Conservation (phyloP, 2,329 filamentous ascomycete genomes). For the Penicillium sp. region DNA sequence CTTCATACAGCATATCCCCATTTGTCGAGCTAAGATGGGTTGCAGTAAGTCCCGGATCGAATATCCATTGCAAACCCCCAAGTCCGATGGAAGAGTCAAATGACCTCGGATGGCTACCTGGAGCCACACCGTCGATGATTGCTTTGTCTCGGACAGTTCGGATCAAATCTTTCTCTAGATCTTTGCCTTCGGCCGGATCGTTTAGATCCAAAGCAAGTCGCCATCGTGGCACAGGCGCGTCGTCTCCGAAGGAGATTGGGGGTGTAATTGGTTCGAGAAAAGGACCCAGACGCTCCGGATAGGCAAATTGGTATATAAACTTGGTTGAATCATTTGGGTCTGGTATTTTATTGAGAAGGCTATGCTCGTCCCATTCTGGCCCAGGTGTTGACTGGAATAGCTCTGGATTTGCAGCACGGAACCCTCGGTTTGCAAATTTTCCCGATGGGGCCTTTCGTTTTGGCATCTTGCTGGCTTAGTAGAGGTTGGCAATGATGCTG, state of each 20-base stretch:
- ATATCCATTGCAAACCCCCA: slow-evolving; percentile 17
- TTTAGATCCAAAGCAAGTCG: neutral
- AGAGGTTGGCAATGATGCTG: neutral
- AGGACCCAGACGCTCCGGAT: neutral
- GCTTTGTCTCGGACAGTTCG: slow-evolving; percentile 10
- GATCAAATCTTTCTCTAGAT: slow-evolving; percentile 11
- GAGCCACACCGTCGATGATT: slow-evolving; percentile 7
- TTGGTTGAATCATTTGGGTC: neutral
- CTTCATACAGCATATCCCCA: slow-evolving; percentile 19
- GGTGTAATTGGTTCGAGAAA: neutral
- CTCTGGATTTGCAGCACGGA: neutral
- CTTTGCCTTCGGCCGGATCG: neutral
- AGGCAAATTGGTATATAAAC: neutral
- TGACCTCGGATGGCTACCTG: neutral
- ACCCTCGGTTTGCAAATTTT: neutral
- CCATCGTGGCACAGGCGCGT: slow-evolving; percentile 21
- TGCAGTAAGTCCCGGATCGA: slow-evolving; percentile 23
- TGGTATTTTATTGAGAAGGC: neutral
- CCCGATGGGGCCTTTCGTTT: neutral
- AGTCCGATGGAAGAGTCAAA: slow-evolving; percentile 14
- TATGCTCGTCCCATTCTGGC: neutral
- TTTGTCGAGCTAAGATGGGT: slow-evolving; percentile 2
- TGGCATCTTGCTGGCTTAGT: neutral
- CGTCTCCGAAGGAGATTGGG: slow-evolving; percentile 14
- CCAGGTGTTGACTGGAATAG: neutral